Evolutionary conservation across 306 rosid genomes (phyloP).

Genomic region (Benincasa hispida): DNA sequence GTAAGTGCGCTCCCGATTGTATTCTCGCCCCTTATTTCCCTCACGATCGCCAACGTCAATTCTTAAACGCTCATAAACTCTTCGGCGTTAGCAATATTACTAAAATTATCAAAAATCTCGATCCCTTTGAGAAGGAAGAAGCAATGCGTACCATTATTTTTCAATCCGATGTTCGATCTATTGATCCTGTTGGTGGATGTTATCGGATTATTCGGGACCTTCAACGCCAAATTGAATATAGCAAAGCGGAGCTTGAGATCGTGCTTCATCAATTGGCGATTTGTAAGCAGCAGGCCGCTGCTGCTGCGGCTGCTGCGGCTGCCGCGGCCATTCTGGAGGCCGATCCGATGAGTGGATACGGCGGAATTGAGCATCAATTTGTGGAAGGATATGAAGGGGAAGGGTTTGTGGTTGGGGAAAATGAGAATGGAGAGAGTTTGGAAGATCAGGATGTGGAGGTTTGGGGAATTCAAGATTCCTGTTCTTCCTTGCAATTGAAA

Average conservation of each 20-base stretch:
- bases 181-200: constrained; percentile 71
- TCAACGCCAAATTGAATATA: constrained; percentile 20
- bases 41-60: constrained; percentile 47
- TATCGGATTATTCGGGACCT: constrained; percentile 17
- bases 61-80: constrained; percentile 53
- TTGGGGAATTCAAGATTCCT: constrained; percentile 43
- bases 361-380: neutral
- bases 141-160: constrained; percentile 46
- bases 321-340: constrained; percentile 9
- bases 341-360: constrained; percentile 19
- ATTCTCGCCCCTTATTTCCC: constrained; percentile 78
- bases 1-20: constrained; percentile 63
- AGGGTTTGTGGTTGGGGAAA: constrained; percentile 14
- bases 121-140: constrained; percentile 6
- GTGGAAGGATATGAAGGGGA: neutral
- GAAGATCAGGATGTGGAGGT: constrained; percentile 32
- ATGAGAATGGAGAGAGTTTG: neutral
- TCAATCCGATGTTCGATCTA: constrained; percentile 57
- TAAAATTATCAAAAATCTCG: constrained; percentile 29
- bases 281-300: constrained; percentile 19
- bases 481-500: constrained; percentile 37
- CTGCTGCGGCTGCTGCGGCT: neutral
- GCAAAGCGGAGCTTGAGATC: constrained; percentile 27
- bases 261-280: constrained; percentile 46
- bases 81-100: constrained; percentile 72